Evolutionary conservation across 148 eudicot species (phyloP).

Genomic region (Polygonum maritimum): DNA sequence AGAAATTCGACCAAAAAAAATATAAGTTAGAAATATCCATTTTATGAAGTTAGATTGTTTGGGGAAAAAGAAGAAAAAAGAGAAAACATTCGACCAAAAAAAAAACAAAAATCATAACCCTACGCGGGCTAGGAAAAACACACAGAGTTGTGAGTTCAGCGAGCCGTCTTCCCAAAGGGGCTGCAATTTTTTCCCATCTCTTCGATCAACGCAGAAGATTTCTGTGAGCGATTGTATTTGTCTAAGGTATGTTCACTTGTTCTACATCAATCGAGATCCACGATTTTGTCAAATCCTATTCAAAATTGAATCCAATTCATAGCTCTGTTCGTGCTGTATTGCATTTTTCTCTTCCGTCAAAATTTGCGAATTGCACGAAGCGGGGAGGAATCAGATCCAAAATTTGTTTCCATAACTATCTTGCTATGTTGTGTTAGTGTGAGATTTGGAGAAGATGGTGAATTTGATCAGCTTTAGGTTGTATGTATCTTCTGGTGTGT

Average conservation of each 20-base stretch:
- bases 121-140: not conserved
- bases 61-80: too few species aligned
- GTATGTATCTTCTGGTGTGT: not conserved
- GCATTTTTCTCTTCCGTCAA: not conserved
- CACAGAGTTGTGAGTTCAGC: too few species aligned
- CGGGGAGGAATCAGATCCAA: not conserved
- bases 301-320: not conserved
- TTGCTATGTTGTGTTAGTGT: not conserved
- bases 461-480: not conserved
- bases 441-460: not conserved
- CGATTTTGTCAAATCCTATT: not conserved
- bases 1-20: too few species aligned
- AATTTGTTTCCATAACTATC: not conserved
- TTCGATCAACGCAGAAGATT: not conserved
- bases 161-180: not conserved
- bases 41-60: too few species aligned
- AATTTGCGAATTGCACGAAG: not conserved
- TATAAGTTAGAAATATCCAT: too few species aligned
- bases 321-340: not conserved
- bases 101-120: too few species aligned
- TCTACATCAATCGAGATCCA: not conserved
- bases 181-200: not conserved
- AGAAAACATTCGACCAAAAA: too few species aligned
- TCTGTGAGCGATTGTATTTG: not conserved
- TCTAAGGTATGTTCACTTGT: not conserved